Conservation (phyloP, 345 rosid genomes). For the Kernera saxatilis region DNA sequence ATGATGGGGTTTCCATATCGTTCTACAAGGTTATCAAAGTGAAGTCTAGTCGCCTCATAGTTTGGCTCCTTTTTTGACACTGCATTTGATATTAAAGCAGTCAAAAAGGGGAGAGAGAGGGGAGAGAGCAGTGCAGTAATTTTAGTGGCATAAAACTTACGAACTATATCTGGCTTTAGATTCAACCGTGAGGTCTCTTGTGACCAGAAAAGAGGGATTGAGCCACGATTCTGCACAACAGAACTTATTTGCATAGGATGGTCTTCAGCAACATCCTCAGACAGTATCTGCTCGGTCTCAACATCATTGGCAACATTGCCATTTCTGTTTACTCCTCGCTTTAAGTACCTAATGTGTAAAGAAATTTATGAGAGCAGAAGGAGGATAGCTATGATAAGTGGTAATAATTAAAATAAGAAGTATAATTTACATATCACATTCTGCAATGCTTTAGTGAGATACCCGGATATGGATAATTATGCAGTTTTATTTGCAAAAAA, state of each 20-base stretch:
- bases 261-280: slow-evolving; percentile 65
- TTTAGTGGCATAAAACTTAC: slow-evolving; percentile 44
- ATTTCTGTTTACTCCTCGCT: slow-evolving; percentile 82
- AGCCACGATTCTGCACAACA: slow-evolving; percentile 90
- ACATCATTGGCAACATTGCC: slow-evolving; percentile 97
- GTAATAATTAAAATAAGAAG: neutral
- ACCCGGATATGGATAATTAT: neutral
- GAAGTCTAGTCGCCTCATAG: slow-evolving; percentile 86
- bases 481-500: neutral
- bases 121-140: neutral
- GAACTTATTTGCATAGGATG: slow-evolving; percentile 69
- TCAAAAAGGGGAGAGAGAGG: neutral
- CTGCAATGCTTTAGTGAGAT: neutral
- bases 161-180: slow-evolving; percentile 79
- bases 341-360: slow-evolving; percentile 59
- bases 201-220: slow-evolving; percentile 95
- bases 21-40: slow-evolving; percentile 76
- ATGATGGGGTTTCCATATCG: slow-evolving; percentile 96
- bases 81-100: slow-evolving; percentile 29
- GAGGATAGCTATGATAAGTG: neutral
- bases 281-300: slow-evolving; percentile 91
- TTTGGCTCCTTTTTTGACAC: slow-evolving; percentile 78
- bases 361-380: neutral
- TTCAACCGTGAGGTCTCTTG: slow-evolving; percentile 95
- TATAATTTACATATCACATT: neutral